phyloP scores from a whole-genome alignment of 1,139 yeast genomes.

The Entelexis sorbosivorans region DNA sequence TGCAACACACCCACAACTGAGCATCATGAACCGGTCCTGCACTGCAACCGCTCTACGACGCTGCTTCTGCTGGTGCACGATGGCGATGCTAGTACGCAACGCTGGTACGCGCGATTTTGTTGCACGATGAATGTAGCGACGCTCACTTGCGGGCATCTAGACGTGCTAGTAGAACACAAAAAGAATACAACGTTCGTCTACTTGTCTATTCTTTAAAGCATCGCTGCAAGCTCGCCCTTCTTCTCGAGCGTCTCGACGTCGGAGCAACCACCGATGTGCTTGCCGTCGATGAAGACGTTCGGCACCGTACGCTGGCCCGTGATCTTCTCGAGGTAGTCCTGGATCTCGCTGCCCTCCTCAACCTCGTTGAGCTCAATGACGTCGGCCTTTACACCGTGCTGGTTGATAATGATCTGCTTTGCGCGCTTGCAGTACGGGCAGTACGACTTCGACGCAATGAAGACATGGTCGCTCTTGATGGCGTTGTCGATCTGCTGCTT shows the following conservation, averaged over 20 bases:
- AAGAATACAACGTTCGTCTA: not conserved
- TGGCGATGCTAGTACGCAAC: too few species aligned
- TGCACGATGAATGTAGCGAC: too few species aligned
- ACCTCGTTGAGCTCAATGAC: slow-evolving; percentile 26
- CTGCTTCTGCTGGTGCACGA: too few species aligned
- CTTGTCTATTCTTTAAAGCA: slow-evolving; percentile 17
- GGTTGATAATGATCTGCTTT: slow-evolving; percentile 25
- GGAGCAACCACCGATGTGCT: slow-evolving; percentile 91
- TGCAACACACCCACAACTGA: too few species aligned
- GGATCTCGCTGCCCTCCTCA: slow-evolving; percentile 56
- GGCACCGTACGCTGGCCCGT: slow-evolving; percentile 94
- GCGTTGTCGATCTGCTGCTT: slow-evolving; percentile 20
- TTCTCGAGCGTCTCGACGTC: slow-evolving; percentile 53
- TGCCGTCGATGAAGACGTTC: slow-evolving; percentile 75
- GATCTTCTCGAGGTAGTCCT: slow-evolving; percentile 60
- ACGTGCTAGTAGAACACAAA: too few species aligned
- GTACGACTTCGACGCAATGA: slow-evolving; percentile 72
- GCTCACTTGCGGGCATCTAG: too few species aligned
- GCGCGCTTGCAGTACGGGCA: slow-evolving; percentile 30
- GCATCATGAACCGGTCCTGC: too few species aligned
- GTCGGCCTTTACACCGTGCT: slow-evolving; percentile 24
- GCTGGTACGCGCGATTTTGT: too few species aligned
- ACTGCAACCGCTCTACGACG: too few species aligned
- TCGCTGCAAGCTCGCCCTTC: slow-evolving; percentile 24
- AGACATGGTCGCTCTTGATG: slow-evolving; percentile 33